Evolutionary conservation across 2,329 filamentous ascomycete genomes (phyloP).

Genomic region (Aspergillus spinulosporus): DNA sequence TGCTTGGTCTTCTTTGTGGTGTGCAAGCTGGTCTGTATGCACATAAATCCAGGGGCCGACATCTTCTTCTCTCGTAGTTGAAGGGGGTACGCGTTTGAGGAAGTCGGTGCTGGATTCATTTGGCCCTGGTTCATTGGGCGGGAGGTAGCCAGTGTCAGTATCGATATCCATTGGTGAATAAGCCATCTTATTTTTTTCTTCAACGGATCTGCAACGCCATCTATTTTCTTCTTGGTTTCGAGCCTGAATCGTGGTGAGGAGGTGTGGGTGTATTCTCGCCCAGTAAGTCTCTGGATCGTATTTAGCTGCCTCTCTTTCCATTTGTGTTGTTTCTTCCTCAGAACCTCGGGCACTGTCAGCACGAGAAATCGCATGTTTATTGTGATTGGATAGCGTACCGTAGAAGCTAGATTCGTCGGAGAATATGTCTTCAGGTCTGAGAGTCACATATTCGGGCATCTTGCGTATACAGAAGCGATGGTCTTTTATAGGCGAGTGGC

Average conservation of each 20-base stretch:
- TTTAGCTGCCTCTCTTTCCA: constrained; percentile 52
- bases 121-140: constrained; percentile 33
- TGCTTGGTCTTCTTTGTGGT: constrained; percentile 42
- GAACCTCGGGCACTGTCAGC: constrained; percentile 51
- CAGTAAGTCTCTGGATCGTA: constrained; percentile 58
- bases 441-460: neutral
- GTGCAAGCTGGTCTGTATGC: constrained; percentile 57
- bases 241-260: constrained; percentile 34
- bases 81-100: constrained; percentile 66
- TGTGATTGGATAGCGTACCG: constrained; percentile 26
- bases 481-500: neutral
- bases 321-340: constrained; percentile 48
- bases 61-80: constrained; percentile 53
- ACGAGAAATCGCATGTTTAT: neutral
- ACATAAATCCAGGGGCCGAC: constrained; percentile 70
- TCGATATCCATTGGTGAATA: constrained; percentile 9
- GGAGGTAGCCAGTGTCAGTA: neutral
- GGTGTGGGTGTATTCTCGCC: constrained; percentile 30
- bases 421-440: constrained; percentile 25
- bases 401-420: constrained; percentile 51
- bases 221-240: neutral
- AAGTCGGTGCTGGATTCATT: constrained; percentile 66
- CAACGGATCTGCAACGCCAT: neutral
- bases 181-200: neutral
- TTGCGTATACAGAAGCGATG: neutral